Base-by-base conservation (phyloP, 768 basidiomycete species). In the Leccinellum albellum region DNA sequence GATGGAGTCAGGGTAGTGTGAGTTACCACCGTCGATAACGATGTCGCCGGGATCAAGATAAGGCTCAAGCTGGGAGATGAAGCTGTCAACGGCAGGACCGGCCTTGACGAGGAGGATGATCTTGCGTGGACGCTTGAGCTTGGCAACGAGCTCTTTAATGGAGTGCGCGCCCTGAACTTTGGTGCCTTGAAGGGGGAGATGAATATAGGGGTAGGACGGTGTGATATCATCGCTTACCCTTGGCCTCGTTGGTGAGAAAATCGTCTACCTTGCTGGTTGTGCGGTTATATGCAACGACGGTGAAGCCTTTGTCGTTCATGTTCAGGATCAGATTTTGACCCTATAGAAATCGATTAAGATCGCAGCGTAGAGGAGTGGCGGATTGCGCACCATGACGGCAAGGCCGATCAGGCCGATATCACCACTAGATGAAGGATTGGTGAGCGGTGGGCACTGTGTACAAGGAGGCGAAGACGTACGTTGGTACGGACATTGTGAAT, bases 251-350 rank as follows among this genome's bases (percentile, higher is more conserved):
- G 60, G 82, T 87, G 60, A 99, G 85, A 84, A 99, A 99, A 70
- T 82, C 71, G 73, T 98, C 95, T 68, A 99, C 94, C 76, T 99
- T 99, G 78, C 85, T 87, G 60, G 87, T 89, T 44, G 97, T 98
- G 67, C 97, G 89, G 83, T 99, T 99, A 79, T 90, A 99, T 13
- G 92, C 94, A 64, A 94, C 88, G 67, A 99, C 97, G 62, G 79
- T 94, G 80, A 94, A 99, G 52, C 97, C 97, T 77, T 99, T 99
- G 82, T 99, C 97, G 75, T 97, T 97, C 92, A 97, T 98, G 81
- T 98, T 97, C 66, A 98, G 80, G 74, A 97, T 95, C 71, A 97
- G 75, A 74, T 96, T 97, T 85, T 96, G 94, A 69, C 93, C 94
- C 93, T 94, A 67, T 26, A 28, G 50, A 21, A 55, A 49, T 58